These are phyloP conservation scores for Pseudozyma hubeiensis DNA, from an alignment of 1,284 basidiomycete genomes.

Conservation along the genomic window DNA sequence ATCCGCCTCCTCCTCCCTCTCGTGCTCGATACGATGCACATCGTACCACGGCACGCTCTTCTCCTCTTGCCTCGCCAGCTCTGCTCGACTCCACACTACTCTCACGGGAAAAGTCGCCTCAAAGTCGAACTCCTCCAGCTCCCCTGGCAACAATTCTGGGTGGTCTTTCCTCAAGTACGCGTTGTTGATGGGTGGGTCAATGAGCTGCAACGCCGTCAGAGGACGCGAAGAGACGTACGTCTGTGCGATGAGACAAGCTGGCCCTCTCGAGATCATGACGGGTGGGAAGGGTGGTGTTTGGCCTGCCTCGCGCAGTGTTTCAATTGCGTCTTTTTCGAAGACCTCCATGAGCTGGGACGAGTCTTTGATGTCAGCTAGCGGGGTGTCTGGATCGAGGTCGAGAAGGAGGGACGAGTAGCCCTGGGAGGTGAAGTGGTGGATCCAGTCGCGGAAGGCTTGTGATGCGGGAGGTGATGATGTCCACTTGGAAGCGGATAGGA, in stretches of 20 bases:
- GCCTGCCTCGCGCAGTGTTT: conserved; percentile 29
- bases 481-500: conserved; percentile 59
- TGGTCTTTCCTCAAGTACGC: conserved; percentile 25
- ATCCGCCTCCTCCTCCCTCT: conserved; percentile 59
- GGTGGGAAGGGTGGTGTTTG: conserved; percentile 59
- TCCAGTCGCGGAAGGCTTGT: conserved; percentile 26
- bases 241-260: conserved; percentile 54
- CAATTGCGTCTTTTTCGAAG: conserved; percentile 45
- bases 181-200: conserved; percentile 61
- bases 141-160: conserved; percentile 31
- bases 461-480: conserved; percentile 28
- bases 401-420: conserved; percentile 55
- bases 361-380: conserved; percentile 21
- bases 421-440: conserved; percentile 34
- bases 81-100: conserved; percentile 55
- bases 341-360: conserved; percentile 39
- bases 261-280: conserved; percentile 49
- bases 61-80: conserved; percentile 43
- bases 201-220: conserved; percentile 56
- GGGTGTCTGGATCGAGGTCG: conserved; percentile 55
- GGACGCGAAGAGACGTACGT: conserved; percentile 62
- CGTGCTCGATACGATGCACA: conserved; percentile 61
- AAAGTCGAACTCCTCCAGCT: conserved; percentile 56
- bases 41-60: conserved; percentile 57
- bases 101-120: conserved; percentile 58